Evolutionary conservation across 2,329 filamentous ascomycete species (phyloP), one percentile per base, ranked within the genome.

Genomic region (Colletotrichum magnum): DNA sequence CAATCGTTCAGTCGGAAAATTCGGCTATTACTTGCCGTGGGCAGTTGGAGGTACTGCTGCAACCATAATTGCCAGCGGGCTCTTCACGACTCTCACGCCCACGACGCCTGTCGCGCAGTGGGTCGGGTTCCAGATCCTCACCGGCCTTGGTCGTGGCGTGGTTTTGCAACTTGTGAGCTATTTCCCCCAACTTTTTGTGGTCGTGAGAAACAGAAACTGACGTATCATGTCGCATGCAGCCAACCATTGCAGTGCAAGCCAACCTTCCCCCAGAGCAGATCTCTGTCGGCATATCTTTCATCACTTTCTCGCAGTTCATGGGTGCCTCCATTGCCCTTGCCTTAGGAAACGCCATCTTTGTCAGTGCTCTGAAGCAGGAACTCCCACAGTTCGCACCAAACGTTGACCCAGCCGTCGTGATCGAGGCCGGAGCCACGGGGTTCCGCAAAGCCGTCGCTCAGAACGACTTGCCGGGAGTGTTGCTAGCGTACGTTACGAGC

Each of bases 381-480:
- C 50, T 66, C 4, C 32, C 56, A 2, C 26, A 18, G 16, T 52
- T 56, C 7, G 53, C 52, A 12, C 47, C 68, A 6, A 45, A 64
- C 7, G 41, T 80, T 59, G 70, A 80, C 54, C 65, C 79, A 0
- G 51, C 74, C 5, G 62, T 70, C 0, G 74, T 86, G 9, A 77
- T 86, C 13, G 58, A 71, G 5, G 83, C 83, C 0, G 85, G 85
- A 4, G 84, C 83, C 3, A 81, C 80, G 0, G 78, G 73, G 1
- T 79, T 86, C 50, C 75, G 78, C 18, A 67, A 71, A 1, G 71
- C 80, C 18, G 75, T 85, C 1, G 50, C 73, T 0, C 45, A 70
- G 2, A 63, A 71, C 3, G 73, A 80, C 47, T 64, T 86, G 0
- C 67, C 73, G 0, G 77, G 75, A 9, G 82, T 85, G 1, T 64